Percentiles rank a stretch among this genome's conserved stretches.
Evolutionary conservation across 768 basidiomycete species (phyloP).

Genomic region (Suillus hirtellus): DNA sequence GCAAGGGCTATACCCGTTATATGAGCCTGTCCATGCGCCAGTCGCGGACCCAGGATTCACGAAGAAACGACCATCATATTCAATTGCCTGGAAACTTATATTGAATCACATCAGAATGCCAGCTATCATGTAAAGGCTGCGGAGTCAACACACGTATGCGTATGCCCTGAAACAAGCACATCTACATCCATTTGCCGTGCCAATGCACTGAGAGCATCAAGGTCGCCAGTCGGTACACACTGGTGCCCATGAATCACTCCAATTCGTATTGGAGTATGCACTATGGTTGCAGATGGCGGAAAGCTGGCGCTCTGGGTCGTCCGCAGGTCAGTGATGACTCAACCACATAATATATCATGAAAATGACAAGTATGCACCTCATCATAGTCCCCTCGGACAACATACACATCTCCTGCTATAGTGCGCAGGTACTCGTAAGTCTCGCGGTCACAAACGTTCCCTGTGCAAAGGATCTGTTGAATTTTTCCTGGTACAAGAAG

Average conservation of each 20-base stretch:
- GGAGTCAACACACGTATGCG: slow-evolving; percentile 65
- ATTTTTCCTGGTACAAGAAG: slow-evolving; percentile 95
- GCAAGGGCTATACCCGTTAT: slow-evolving; percentile 14
- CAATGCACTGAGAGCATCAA: slow-evolving; percentile 84
- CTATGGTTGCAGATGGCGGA: slow-evolving; percentile 77
- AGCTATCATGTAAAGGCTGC: neutral
- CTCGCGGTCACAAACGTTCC: slow-evolving; percentile 96
- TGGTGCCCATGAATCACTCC: slow-evolving; percentile 96
- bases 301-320: slow-evolving; percentile 58
- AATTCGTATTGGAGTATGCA: slow-evolving; percentile 84
- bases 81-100: slow-evolving; percentile 91
- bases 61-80: slow-evolving; percentile 90
- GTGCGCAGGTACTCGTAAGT: slow-evolving; percentile 95
- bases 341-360: neutral
- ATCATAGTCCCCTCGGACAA: slow-evolving; percentile 94
- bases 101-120: neutral
- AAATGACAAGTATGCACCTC: slow-evolving; percentile 55
- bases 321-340: neutral
- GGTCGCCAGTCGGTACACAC: slow-evolving; percentile 86
- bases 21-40: slow-evolving; percentile 83
- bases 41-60: slow-evolving; percentile 95
- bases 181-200: slow-evolving; percentile 98
- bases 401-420: slow-evolving; percentile 90
- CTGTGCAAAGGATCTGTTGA: slow-evolving; percentile 95
- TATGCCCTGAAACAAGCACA: slow-evolving; percentile 90